Conservation (phyloP, 1,284 basidiomycete species). For the Trichosporon inkin region DNA sequence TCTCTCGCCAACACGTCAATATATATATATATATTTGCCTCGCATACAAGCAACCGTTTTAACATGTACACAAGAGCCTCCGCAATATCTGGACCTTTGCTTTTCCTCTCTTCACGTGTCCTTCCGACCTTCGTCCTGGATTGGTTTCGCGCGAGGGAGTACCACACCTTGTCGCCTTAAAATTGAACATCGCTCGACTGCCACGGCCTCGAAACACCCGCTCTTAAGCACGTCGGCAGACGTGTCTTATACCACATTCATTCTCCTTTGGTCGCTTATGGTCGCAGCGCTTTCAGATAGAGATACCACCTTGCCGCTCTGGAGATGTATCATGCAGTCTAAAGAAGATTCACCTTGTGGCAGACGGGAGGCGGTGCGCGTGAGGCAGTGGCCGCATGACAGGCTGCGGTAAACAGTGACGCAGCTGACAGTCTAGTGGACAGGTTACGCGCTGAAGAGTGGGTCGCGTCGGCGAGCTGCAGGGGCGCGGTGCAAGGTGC, state of each 20-base stretch:
- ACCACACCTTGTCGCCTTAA: constrained; percentile 2
- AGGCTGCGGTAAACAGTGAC: no score
- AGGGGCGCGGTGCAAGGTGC: no score
- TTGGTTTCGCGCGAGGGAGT: constrained; percentile 2
- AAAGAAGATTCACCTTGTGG: neutral
- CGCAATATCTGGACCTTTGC: constrained; percentile 5
- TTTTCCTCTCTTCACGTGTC: neutral
- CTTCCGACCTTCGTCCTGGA: constrained; percentile 3
- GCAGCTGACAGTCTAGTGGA: no score
- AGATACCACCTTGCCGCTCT: constrained; percentile 6
- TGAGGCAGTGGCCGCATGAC: neutral
- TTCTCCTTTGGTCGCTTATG: neutral
- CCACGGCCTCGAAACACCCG: neutral
- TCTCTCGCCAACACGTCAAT: neutral
- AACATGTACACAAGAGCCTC: constrained; percentile 9
- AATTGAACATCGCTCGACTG: constrained; percentile 5
- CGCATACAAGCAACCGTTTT: constrained; percentile 3
- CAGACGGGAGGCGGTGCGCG: neutral
- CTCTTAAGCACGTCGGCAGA: neutral
- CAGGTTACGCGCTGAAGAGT: no score
- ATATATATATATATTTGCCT: constrained; percentile 8
- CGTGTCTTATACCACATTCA: neutral
- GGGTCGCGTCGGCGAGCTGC: no score
- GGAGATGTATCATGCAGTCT: constrained; percentile 6
- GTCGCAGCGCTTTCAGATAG: constrained; percentile 7